phyloP scores from a whole-genome alignment of 2,329 filamentous ascomycete species.

The Fusarium scirpi region DNA sequence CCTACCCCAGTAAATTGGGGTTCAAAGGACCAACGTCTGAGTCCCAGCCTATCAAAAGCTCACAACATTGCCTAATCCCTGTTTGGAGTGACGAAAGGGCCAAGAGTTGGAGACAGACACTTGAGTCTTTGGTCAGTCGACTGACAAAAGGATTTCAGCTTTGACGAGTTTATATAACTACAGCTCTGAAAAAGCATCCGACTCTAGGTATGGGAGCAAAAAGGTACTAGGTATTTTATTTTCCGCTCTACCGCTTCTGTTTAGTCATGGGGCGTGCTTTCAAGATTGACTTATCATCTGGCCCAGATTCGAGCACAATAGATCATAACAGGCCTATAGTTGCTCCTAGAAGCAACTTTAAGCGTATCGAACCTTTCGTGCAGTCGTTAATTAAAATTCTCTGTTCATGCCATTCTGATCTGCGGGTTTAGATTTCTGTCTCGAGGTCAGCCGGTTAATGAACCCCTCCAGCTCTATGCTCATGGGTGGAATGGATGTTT shows the following conservation, averaged over 20 bases:
- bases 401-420: not conserved
- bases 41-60: conserved; percentile 31
- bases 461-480: not conserved
- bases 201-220: not conserved
- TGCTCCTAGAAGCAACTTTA: not conserved
- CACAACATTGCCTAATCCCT: conserved; percentile 27
- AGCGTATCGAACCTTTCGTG: not conserved
- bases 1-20: conserved; percentile 3
- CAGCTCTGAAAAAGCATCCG: not conserved
- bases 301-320: not conserved
- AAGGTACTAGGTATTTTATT: not conserved
- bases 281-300: not conserved
- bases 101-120: not conserved
- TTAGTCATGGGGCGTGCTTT: not conserved
- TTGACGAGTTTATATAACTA: not conserved
- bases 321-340: not conserved
- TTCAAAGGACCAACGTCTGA: not conserved
- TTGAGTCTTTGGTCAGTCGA: not conserved
- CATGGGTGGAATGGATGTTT: not conserved
- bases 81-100: conserved; percentile 22
- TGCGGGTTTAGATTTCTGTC: not conserved
- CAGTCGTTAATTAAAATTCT: not conserved
- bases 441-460: not conserved
- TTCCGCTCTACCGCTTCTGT: not conserved
- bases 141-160: not conserved